Evolutionary conservation across 78 protist species (phyloP).

Genomic region (Dictyostelium citrinum): DNA sequence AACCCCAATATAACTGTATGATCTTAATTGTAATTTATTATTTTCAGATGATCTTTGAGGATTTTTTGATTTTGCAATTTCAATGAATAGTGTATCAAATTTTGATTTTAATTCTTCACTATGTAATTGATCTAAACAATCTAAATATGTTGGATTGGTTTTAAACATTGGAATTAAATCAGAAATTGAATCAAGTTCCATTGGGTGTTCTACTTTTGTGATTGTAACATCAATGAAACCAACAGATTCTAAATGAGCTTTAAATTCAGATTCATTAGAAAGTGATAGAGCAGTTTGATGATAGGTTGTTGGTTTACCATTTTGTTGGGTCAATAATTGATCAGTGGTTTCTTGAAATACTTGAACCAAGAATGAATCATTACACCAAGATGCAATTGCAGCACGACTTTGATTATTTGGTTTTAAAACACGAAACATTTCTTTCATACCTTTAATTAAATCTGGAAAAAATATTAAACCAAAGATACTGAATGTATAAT

Average conservation of each 20-base stretch:
- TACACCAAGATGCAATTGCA: not conserved
- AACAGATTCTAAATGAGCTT: not conserved
- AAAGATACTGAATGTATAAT: constrained; percentile 12
- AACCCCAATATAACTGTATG: not conserved
- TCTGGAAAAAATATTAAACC: constrained; percentile 33
- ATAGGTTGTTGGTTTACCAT: not conserved
- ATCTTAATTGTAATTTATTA: not conserved
- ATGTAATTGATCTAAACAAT: not conserved
- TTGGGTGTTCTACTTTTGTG: not conserved
- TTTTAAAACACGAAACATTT: constrained; percentile 28
- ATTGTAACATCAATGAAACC: not conserved
- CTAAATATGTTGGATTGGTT: not conserved
- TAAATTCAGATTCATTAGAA: not conserved
- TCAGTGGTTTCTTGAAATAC: not conserved
- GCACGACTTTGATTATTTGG: not conserved
- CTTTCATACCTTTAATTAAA: not conserved
- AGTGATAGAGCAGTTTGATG: not conserved
- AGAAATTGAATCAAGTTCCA: not conserved
- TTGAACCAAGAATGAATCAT: not conserved
- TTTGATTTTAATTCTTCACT: not conserved
- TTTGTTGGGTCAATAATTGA: not conserved
- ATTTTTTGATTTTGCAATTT: not conserved
- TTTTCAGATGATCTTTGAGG: not conserved
- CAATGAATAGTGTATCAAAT: not conserved
- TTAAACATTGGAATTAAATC: not conserved